Conservation (phyloP, 768 basidiomycete species). For the Sporobolomyces roseus region DNA sequence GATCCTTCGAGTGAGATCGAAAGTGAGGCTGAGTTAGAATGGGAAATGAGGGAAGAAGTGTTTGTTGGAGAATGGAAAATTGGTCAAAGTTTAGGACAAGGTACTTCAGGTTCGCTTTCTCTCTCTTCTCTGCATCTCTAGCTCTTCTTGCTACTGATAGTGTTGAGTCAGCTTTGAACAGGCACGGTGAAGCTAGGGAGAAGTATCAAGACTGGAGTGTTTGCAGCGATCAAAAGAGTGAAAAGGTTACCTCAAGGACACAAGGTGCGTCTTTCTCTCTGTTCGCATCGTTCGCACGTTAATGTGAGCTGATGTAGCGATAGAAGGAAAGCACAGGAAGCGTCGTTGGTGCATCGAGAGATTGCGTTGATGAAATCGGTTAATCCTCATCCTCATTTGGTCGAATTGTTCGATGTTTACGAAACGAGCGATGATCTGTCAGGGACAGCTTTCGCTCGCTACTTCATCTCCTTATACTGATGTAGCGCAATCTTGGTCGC, state of each 20-base stretch:
- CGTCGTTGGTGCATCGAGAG: conserved; percentile 82
- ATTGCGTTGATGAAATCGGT: conserved; percentile 97
- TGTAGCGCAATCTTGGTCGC: too few species aligned
- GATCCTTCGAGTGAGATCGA: too few species aligned
- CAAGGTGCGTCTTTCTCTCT: conserved; percentile 49
- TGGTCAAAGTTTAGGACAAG: conserved; percentile 21
- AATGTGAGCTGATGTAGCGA: conserved; percentile 53
- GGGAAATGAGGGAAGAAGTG: neutral
- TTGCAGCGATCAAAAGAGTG: conserved; percentile 92
- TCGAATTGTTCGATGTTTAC: conserved; percentile 95
- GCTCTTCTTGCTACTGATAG: neutral
- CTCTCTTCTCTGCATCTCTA: neutral
- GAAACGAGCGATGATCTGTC: conserved; percentile 84
- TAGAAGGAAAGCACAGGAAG: conserved; percentile 63
- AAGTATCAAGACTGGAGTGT: conserved; percentile 79
- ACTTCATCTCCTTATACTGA: too few species aligned
- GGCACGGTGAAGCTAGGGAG: conserved; percentile 86
- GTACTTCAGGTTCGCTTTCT: conserved; percentile 24
- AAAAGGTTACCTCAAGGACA: conserved; percentile 55
- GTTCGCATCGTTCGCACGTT: conserved; percentile 58
- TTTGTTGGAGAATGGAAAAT: conserved; percentile 31
- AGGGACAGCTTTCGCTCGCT: conserved; percentile 43
- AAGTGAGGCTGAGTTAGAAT: neutral
- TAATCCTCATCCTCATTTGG: conserved; percentile 80
- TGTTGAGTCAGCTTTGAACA: conserved; percentile 45